Conservation (phyloP, 352 stramenopile genomes). For the Pythium phragmiticola region DNA sequence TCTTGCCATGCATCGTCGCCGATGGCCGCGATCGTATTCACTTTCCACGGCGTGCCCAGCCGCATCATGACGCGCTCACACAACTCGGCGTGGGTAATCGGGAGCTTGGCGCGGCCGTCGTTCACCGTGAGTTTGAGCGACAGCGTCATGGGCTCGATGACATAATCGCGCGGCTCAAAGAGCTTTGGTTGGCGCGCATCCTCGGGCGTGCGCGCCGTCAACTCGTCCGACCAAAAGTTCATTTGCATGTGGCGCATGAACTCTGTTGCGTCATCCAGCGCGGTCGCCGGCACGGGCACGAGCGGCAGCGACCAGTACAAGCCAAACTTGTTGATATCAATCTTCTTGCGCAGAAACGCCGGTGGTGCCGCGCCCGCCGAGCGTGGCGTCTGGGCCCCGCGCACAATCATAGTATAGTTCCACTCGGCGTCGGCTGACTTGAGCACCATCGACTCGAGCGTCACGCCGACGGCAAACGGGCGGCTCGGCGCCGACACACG, state of each 20-base stretch:
- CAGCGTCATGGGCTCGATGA: constrained; percentile 71
- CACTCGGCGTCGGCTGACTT: constrained; percentile 78
- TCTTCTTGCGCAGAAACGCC: constrained; percentile 72
- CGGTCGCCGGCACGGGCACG: constrained; percentile 36
- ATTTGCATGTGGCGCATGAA: constrained; percentile 75
- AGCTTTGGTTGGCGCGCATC: constrained; percentile 30
- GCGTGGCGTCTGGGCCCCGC: constrained; percentile 29
- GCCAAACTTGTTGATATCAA: constrained; percentile 80
- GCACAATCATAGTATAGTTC: constrained; percentile 84
- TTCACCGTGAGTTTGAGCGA: constrained; percentile 84
- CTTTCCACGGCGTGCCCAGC: constrained; percentile 76
- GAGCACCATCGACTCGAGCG: constrained; percentile 76
- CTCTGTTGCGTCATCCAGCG: constrained; percentile 48
- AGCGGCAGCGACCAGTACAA: constrained; percentile 77
- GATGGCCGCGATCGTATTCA: constrained; percentile 74
- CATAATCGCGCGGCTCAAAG: constrained; percentile 55
- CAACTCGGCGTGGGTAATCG: constrained; percentile 76
- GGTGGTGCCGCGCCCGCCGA: constrained; percentile 15
- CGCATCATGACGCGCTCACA: constrained; percentile 66
- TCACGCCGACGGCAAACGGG: constrained; percentile 67
- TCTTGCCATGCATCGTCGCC: constrained; percentile 65
- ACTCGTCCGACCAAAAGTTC: constrained; percentile 42
- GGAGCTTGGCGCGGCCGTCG: constrained; percentile 73
- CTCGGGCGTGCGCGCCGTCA: constrained; percentile 16
- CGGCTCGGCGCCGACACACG: constrained; percentile 38